Conservation (phyloP, 1,139 yeast genomes). For the Entelexis paramagnoliae region DNA sequence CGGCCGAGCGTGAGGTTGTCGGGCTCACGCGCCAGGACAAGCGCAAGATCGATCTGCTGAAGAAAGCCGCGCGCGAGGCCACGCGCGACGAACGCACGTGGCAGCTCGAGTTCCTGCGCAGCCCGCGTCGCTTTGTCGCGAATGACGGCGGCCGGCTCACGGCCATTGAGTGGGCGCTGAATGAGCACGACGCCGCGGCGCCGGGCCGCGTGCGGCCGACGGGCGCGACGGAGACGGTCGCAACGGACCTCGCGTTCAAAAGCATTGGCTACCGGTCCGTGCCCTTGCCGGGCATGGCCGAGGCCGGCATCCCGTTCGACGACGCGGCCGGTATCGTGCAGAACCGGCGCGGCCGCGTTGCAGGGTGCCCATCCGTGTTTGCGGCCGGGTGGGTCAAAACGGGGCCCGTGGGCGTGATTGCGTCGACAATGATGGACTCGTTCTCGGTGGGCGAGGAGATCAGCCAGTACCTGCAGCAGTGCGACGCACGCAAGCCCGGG, state of each 20-base stretch:
- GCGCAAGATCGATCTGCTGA: conserved; percentile 49
- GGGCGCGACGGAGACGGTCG: conserved; percentile 33
- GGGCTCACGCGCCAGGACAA: conserved; percentile 49
- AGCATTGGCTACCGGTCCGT: conserved; percentile 78
- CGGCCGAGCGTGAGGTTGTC: conserved; percentile 8
- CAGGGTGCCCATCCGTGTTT: conserved; percentile 40
- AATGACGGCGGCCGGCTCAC: conserved; percentile 31
- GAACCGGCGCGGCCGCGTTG: conserved; percentile 52
- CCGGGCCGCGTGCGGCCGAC: conserved; percentile 30
- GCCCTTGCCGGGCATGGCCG: conserved; percentile 48
- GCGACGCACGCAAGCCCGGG: background rate
- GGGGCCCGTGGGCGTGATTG: conserved; percentile 87
- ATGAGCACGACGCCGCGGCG: conserved; percentile 35
- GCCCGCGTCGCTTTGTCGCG: conserved; percentile 50
- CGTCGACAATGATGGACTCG: conserved; percentile 80
- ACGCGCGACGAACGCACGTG: conserved; percentile 37
- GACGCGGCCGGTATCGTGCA: conserved; percentile 42
- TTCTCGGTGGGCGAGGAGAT: conserved; percentile 64
- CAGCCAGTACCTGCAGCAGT: conserved; percentile 38
- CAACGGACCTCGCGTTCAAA: conserved; percentile 61
- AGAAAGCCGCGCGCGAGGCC: background rate
- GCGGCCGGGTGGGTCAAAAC: conserved; percentile 88
- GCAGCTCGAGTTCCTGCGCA: conserved; percentile 57
- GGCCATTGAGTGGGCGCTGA: conserved; percentile 43
- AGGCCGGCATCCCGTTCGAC: conserved; percentile 47